Evolutionary conservation across 306 rosid species (phyloP), one percentile per base, ranked within the genome.

Genomic region (Sophora flavescens): DNA sequence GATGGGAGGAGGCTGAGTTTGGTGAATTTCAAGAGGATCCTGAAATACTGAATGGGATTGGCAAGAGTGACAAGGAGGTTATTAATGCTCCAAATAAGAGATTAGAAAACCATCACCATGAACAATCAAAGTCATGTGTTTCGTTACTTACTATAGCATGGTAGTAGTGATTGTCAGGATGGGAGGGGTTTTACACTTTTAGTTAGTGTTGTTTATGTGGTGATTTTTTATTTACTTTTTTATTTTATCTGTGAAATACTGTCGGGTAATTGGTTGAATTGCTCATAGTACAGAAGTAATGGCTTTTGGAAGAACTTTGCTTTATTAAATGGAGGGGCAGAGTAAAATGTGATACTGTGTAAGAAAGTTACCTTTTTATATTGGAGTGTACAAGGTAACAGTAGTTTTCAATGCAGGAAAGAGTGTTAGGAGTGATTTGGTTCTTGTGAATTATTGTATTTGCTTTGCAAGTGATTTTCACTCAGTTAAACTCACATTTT

Each of bases 321-420:
- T 17, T 70, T 28, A 38, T 50, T 38, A 7, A 26, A 26, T 62
- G 48, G 30, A 61, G 39, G 5, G 38, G 51, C 1, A 2, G 16
- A 6, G 38, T 70, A n/a, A 15, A 61, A 52, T 39, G 18, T 16
- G 45, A 59, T 73, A 61, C 67, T n/a, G 3, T 26, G 1, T 22
- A 33, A 33, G 41, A 5, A 28, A 47, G 73, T 47, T 47, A 11
- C 26, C n/a, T 58, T 53, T 53, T 68, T 15, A 56, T 9, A 1
- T 51, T 63, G 42, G 53, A 74, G 45, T 50, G 6, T 39, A 16
- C 17, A 52, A 69, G 61, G 61, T 32, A n/a, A 52, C n/a, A 16
- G 2, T 33, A 2, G 52, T 18, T 36, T 77, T 58, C 22, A 35
- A 33, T 57, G 52, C 26, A 44, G 18, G 68, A 42, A 77, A 16